Conservation (phyloP, 177 flowering plant species). For the Tripterygium wilfordii region DNA sequence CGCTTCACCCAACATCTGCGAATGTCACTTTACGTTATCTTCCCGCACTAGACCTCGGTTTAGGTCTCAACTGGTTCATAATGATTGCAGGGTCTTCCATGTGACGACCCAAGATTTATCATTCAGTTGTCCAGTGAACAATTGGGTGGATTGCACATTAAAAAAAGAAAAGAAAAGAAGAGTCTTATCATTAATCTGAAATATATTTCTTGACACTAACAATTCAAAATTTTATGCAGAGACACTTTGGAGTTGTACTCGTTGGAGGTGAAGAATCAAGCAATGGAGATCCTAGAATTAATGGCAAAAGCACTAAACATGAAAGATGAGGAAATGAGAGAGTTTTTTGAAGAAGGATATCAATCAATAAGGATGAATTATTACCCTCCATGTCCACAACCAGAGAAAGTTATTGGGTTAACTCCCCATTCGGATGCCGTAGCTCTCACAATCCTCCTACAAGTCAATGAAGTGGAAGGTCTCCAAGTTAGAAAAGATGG, state of each 20-base stretch:
- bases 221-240: slow-evolving; percentile 5
- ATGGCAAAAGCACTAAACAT: slow-evolving; percentile 13
- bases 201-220: too few species aligned
- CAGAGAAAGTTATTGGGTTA: slow-evolving; percentile 19
- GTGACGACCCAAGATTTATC: too few species aligned
- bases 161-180: too few species aligned
- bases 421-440: slow-evolving; percentile 22
- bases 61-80: too few species aligned
- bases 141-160: too few species aligned
- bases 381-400: slow-evolving; percentile 25
- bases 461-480: slow-evolving; percentile 17
- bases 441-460: slow-evolving; percentile 22
- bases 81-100: too few species aligned
- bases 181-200: too few species aligned
- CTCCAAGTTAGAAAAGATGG: slow-evolving; percentile 24
- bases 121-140: too few species aligned
- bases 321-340: slow-evolving; percentile 11
- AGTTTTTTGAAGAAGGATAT: slow-evolving; percentile 8
- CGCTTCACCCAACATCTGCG: too few species aligned
- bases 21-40: too few species aligned
- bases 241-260: slow-evolving; percentile 13
- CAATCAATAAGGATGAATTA: slow-evolving; percentile 24
- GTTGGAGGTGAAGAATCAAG: slow-evolving; percentile 5
- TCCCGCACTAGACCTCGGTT: too few species aligned
- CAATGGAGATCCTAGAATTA: slow-evolving; percentile 3